phyloP scores from a whole-genome alignment of 768 basidiomycete species.

The Hygrophoropsis aurantiaca region DNA sequence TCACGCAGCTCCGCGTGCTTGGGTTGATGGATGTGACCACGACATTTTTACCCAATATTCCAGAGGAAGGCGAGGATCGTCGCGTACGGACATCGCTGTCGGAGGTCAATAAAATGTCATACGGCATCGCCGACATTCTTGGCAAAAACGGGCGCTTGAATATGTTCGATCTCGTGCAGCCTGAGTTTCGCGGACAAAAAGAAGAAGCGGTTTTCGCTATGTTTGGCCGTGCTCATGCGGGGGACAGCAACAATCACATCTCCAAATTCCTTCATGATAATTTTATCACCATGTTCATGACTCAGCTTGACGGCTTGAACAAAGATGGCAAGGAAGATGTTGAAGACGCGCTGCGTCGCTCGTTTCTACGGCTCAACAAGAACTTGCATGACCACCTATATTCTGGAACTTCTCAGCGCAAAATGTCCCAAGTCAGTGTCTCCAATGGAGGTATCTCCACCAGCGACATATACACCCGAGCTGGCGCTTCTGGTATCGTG shows the following conservation, averaged over 20 bases:
- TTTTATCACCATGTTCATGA: conserved; percentile 63
- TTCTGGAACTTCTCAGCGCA: conserved; percentile 48
- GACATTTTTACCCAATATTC: conserved; percentile 61
- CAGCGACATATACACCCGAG: conserved; percentile 54
- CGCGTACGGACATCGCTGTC: conserved; percentile 90
- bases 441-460: conserved; percentile 33
- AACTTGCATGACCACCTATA: conserved; percentile 70
- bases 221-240: conserved; percentile 77
- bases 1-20: conserved; percentile 82
- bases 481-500: conserved; percentile 83
- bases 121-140: conserved; percentile 93
- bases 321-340: conserved; percentile 49
- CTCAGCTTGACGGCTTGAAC: conserved; percentile 53
- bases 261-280: conserved; percentile 85
- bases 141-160: conserved; percentile 76
- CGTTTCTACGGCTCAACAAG: conserved; percentile 87
- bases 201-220: conserved; percentile 93
- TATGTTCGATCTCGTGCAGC: conserved; percentile 91
- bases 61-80: conserved; percentile 84
- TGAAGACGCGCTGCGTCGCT: conserved; percentile 76
- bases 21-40: conserved; percentile 97
- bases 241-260: conserved; percentile 60
- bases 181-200: conserved; percentile 72
- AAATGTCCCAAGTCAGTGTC: conserved; percentile 67
- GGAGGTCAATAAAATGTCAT: conserved; percentile 88